Base-by-base conservation (phyloP, 257 asterid genomes). In the Petunia secreta region DNA sequence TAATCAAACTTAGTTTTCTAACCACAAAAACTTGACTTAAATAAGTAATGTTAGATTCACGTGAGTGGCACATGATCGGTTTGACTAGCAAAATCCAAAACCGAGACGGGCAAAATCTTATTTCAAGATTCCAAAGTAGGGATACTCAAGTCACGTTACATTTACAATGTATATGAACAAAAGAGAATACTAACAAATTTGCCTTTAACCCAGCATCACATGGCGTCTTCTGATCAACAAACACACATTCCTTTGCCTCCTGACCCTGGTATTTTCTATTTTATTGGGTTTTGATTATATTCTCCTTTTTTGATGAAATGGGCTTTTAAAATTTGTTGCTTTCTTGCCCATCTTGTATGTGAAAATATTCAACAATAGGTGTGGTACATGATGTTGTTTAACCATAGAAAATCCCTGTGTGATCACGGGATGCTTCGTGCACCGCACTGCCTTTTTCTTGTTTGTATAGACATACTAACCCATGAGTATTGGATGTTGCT, bases 191-290 rank as follows among this genome's bases (percentile, higher is more conserved):
- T 75, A 86, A 87, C 65, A 76, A 46, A 44, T 54, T 58, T 58
- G 77, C 65, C 50, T 64, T 57, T 11, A 15, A 60, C 62, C 52
- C 80, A 82, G 79, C 84, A 67, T 86, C 75, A 15, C 89, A 94
- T 94, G 97, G 94, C 93, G 82, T 91, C 90, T 85, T 78, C 91
- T 85, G 25, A 25, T 25, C 89, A 80, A 63, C 87, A 91, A 87
- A 85, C 92, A 76, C 88, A 81, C 88, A 71, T 83, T 84, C 90
- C 94, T 81, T 82, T 84, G 57, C 93, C 93, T 80, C 92, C 89
- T 82, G 93, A 91, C 84, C 93, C 92, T 77, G 97, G 98, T 94
- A 83, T 75, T 55, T 53, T 79, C 54, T 2, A 15, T 75, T 25
- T 67, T 15, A 5, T 80, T 7, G 79, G 66, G 50, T 75, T 80